Evolutionary conservation across 1,284 basidiomycete genomes (phyloP), one percentile per base, ranked within the genome.

Genomic region (Ganoderma leucocontextum): DNA sequence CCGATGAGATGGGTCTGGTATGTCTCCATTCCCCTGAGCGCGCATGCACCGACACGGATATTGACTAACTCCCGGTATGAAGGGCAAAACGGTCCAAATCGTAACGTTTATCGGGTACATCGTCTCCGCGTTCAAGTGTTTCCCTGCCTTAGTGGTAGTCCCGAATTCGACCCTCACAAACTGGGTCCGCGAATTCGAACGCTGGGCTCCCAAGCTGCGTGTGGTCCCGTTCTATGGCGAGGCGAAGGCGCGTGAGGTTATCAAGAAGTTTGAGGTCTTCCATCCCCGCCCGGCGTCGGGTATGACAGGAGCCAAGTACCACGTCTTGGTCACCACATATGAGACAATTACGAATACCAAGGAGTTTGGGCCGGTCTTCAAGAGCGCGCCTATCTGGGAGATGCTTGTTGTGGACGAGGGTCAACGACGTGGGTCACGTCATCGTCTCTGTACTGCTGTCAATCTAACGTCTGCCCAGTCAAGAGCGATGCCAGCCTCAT

Each of bases 1-100:
- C 97, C 2, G 97, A 99, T 77, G 97, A 99, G 81, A 99, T 99
- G 97, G 96, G 95, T 64, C 80, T 97, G 74, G 93, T 93, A 79
- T 69, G 88, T 29, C 4, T 12, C 9, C 17, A 0, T 79, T 42
- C 15, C n/a, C 17, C 22, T 36, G 29, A 44, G 19, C 9, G 19
- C 9, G 52, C 19, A 9, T 53, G 12, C n/a, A 9, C 7, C 36
- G 41, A 64, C 25, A 66, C 29, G 29, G 29, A 29, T 61, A 25
- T 8, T 41, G 38, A 47, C 38, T 64, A 35, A 61, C 57, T 61
- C 66, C 69, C 69, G 73, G 42, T 44, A 19, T 69, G 42, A 39
- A 97, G 89, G 95, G 95, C 0, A 97, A 97, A 85, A 98, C 97
- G 0, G 94, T 99, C 3, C 96, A 98, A 80, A 92, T 98, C 55